phyloP scores from a whole-genome alignment of 2,329 filamentous ascomycete species.

The Tolypocladium amazonense region DNA sequence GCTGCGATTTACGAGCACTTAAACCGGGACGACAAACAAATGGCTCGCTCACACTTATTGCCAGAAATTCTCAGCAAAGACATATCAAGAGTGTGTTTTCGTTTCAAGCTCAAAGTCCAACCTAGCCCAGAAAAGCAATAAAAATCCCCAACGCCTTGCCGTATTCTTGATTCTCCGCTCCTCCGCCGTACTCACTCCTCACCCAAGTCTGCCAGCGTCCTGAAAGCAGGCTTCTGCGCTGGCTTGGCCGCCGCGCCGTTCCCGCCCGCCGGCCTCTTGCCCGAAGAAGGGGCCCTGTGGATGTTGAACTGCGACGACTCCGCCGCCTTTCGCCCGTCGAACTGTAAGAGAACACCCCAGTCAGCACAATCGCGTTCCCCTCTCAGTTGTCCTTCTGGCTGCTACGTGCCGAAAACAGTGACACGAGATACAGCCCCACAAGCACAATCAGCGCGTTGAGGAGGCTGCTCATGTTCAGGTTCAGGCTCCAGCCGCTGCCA shows the following conservation, averaged over 20 bases:
- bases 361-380: conserved; percentile 11
- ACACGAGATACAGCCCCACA: conserved; percentile 50
- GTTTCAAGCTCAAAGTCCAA: not conserved
- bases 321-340: conserved; percentile 52
- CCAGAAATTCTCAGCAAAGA: not conserved
- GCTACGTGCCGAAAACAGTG: conserved; percentile 46
- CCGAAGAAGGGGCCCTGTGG: conserved; percentile 23
- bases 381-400: conserved; percentile 3
- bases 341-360: conserved; percentile 21
- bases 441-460: conserved; percentile 42
- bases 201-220: conserved; percentile 44
- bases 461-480: conserved; percentile 29
- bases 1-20: no score
- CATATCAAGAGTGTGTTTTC: not conserved
- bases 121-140: not conserved
- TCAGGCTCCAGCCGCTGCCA: conserved; percentile 7
- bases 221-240: conserved; percentile 29
- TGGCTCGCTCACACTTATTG: not conserved
- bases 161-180: not conserved
- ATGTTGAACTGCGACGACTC: conserved; percentile 50
- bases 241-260: conserved; percentile 12
- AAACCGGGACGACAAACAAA: no score
- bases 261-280: conserved; percentile 1
- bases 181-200: not conserved
- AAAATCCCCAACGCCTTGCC: not conserved